A percentile compares a stretch with the other conserved stretches of the same genome.
Conservation (phyloP, 139 green algal genomes). For the Asterochloris sp. region DNA sequence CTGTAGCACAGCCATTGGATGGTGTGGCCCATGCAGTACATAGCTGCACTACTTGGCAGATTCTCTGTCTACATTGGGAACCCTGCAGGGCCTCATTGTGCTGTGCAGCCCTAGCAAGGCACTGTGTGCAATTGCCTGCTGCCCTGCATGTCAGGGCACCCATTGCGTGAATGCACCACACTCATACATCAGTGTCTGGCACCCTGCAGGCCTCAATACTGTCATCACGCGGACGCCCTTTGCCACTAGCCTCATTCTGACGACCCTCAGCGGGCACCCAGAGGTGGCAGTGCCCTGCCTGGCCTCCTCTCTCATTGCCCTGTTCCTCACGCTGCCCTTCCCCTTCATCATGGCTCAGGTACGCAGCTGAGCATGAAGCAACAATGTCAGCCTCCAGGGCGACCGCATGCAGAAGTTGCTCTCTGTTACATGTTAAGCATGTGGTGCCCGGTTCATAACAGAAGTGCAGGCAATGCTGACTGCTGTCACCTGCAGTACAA, state of each 20-base stretch:
- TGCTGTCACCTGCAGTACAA: too few relatives aligned
- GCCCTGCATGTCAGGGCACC: not conserved
- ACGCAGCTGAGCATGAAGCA: not conserved
- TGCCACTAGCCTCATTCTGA: constrained; percentile 38
- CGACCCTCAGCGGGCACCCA: constrained; percentile 30
- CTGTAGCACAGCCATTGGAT: too few relatives aligned
- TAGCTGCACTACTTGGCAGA: too few relatives aligned
- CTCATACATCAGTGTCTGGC: not conserved
- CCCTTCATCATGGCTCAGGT: constrained; percentile 41
- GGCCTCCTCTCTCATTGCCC: constrained; percentile 24
- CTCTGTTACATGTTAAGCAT: too few relatives aligned
- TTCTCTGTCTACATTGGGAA: too few relatives aligned
- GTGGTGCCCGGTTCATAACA: too few relatives aligned
- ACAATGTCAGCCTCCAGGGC: too few relatives aligned
- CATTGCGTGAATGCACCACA: not conserved
- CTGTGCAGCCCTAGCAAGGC: not conserved
- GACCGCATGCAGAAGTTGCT: too few relatives aligned
- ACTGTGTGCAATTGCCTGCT: not conserved
- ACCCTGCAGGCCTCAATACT: constrained; percentile 31
- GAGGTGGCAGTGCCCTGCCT: constrained; percentile 33
- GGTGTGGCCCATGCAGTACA: too few relatives aligned
- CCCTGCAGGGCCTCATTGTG: too few relatives aligned
- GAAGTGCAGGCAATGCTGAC: too few relatives aligned
- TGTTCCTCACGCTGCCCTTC: constrained; percentile 36
- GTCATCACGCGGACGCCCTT: constrained; percentile 45